These are phyloP conservation scores for rapeseed (Brassica napus) DNA, from an alignment of 345 rosid species.

Conservation along the genomic window DNA sequence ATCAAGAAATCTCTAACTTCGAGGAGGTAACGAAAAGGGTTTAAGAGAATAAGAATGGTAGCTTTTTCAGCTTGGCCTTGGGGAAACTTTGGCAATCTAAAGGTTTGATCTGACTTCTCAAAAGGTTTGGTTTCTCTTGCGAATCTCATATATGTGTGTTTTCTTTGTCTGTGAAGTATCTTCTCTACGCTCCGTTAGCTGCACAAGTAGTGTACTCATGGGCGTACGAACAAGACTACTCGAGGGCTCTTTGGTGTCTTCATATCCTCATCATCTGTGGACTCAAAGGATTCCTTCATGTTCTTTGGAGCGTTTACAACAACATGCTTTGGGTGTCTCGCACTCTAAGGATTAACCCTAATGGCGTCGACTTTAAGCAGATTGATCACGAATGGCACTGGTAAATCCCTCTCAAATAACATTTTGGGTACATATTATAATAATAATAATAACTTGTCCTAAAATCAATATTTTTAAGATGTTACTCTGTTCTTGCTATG, in stretches of 20 bases:
- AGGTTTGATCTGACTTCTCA: constrained; percentile 50
- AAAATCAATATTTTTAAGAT: too few relatives aligned
- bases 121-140: constrained; percentile 1
- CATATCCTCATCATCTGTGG: constrained; percentile 56
- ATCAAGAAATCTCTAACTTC: background rate
- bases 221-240: constrained; percentile 43
- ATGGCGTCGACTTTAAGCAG: constrained; percentile 84
- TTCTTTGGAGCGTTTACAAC: constrained; percentile 46
- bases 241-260: constrained; percentile 60
- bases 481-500: background rate
- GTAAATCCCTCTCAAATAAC: constrained; percentile 34
- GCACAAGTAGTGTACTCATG: constrained; percentile 61
- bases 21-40: background rate
- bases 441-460: background rate
- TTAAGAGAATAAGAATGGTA: constrained; percentile 42
- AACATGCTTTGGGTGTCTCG: constrained; percentile 67
- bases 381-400: constrained; percentile 95
- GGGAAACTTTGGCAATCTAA: constrained; percentile 74
- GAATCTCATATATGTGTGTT: constrained; percentile 26
- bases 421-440: background rate
- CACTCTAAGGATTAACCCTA: constrained; percentile 55
- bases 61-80: constrained; percentile 89
- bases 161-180: constrained; percentile 52
- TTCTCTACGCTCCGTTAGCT: constrained; percentile 70
- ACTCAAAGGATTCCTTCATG: constrained; percentile 47